Evolutionary conservation across 768 basidiomycete species (phyloP).

Genomic region (Suillus americanus): DNA sequence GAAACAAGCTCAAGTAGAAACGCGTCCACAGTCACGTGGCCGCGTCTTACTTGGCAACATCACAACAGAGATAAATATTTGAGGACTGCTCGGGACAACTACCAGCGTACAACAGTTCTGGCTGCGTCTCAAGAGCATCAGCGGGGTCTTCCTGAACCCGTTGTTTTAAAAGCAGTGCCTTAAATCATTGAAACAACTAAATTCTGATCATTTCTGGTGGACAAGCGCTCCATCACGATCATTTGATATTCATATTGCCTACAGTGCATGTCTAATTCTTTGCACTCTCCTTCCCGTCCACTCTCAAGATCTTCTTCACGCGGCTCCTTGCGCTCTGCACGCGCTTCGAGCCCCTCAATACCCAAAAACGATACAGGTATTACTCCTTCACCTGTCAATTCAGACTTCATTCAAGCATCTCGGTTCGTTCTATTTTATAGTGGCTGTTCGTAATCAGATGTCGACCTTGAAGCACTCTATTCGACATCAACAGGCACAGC

Average conservation of each 20-base stretch:
- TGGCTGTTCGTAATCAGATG: constrained; percentile 76
- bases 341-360: constrained; percentile 53
- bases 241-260: constrained; percentile 18
- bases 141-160: not conserved
- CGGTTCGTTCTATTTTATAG: constrained; percentile 41
- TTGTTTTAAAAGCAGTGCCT: not conserved
- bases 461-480: constrained; percentile 81
- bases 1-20: not conserved
- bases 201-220: constrained; percentile 17
- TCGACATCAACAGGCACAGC: constrained; percentile 80
- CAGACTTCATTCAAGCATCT: constrained; percentile 20
- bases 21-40: constrained; percentile 21
- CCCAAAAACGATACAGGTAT: constrained; percentile 68
- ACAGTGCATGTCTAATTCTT: constrained; percentile 34
- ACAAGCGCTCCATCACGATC: constrained; percentile 24
- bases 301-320: constrained; percentile 51
- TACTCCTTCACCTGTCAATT: constrained; percentile 26
- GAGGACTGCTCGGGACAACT: constrained; percentile 4
- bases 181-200: not conserved
- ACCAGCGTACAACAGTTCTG: not conserved
- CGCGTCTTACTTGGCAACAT: constrained; percentile 19
- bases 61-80: constrained; percentile 22
- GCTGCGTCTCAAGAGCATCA: not conserved
- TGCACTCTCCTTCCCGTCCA: constrained; percentile 34
- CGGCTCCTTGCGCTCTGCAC: constrained; percentile 44